Conservation (phyloP, 2,329 filamentous ascomycete genomes). For the Talaromyces sp. region DNA sequence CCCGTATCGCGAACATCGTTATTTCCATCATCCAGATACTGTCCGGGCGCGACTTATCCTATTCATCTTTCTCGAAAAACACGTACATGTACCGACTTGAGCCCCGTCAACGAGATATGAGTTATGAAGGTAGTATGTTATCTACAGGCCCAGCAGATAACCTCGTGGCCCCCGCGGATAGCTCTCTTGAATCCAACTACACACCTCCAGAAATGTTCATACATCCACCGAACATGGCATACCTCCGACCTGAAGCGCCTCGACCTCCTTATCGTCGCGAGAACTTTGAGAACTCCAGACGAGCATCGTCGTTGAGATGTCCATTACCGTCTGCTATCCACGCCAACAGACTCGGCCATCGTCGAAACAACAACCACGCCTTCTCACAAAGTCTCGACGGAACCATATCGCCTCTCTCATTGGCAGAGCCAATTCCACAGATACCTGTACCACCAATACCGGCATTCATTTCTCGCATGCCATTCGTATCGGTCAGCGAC, state of each 20-base stretch:
- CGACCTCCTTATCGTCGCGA: conserved; percentile 8
- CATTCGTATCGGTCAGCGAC: conserved; percentile 17
- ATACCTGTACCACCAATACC: conserved; percentile 3
- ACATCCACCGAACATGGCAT: background rate
- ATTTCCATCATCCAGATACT: conserved; percentile 10
- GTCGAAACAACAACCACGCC: background rate
- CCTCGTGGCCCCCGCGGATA: conserved; percentile 4
- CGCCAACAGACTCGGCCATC: background rate
- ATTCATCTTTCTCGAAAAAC: background rate
- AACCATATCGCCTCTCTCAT: background rate
- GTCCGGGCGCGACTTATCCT: background rate
- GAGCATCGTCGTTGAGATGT: background rate
- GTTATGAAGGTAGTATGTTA: background rate
- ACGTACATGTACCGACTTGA: background rate
- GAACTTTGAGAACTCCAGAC: conserved; percentile 3
- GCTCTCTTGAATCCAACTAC: conserved; percentile 10
- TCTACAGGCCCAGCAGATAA: conserved; percentile 8
- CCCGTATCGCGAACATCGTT: conserved; percentile 3
- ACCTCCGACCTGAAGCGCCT: conserved; percentile 9
- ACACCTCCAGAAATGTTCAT: conserved; percentile 3
- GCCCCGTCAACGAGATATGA: background rate
- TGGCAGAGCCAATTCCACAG: conserved; percentile 2
- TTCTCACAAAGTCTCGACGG: conserved; percentile 3
- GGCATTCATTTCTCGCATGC: conserved; percentile 10
- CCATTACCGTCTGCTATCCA: background rate